Percentiles rank a stretch among this genome's conserved stretches.
Evolutionary conservation across 2,329 filamentous ascomycete species (phyloP).

Genomic region (Alternaria sp.): DNA sequence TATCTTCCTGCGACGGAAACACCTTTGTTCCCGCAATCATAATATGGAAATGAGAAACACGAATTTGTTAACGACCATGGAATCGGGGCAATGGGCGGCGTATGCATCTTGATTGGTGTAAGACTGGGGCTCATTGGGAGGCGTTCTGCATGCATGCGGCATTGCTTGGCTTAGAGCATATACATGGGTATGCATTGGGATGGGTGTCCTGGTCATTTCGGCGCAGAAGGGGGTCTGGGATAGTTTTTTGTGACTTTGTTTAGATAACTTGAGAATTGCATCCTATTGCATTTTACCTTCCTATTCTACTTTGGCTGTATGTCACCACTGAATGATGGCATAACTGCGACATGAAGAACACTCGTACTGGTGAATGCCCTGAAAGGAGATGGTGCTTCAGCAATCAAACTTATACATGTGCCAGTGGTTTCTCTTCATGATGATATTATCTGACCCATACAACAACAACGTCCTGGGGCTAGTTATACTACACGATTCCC

Average conservation of each 20-base stretch:
- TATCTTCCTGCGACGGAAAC: neutral
- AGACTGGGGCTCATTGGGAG: slow-evolving; percentile 14
- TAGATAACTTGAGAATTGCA: neutral
- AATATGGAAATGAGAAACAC: slow-evolving; percentile 16
- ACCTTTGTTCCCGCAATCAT: slow-evolving; percentile 8
- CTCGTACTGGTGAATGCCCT: neutral
- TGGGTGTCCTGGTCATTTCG: neutral
- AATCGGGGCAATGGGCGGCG: slow-evolving; percentile 1
- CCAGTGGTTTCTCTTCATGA: neutral
- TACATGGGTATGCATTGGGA: slow-evolving; percentile 1
- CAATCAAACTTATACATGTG: neutral
- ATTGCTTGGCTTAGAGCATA: slow-evolving; percentile 13
- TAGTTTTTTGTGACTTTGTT: neutral
- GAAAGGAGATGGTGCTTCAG: neutral
- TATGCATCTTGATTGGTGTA: slow-evolving; percentile 5
- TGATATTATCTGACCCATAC: neutral
- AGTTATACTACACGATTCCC: neutral
- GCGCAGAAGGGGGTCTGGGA: neutral
- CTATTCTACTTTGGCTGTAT: neutral
- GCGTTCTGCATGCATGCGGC: slow-evolving; percentile 10
- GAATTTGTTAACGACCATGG: slow-evolving; percentile 6
- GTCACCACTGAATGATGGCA: neutral
- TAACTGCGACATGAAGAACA: neutral
- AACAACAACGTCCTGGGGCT: neutral
- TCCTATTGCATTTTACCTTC: neutral